Evolutionary conservation across 441 rosid species (phyloP).

Genomic region (Erodium trifolium): DNA sequence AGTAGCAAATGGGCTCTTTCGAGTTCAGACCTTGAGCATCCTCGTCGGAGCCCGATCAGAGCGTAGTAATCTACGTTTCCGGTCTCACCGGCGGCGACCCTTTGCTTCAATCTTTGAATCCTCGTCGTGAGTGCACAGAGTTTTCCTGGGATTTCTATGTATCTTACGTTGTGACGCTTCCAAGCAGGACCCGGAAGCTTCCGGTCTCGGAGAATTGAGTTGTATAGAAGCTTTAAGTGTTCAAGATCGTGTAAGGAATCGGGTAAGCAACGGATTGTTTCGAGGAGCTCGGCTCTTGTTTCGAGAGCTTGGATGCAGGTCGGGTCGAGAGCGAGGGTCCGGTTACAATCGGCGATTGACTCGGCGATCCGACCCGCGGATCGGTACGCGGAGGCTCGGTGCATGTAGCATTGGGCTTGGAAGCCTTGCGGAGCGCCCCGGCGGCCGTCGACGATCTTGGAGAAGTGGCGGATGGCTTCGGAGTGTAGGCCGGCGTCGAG

Average conservation of each 20-base stretch:
- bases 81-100: slow-evolving; percentile 64
- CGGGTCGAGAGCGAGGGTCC: slow-evolving; percentile 65
- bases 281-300: slow-evolving; percentile 69
- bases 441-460: slow-evolving; percentile 74
- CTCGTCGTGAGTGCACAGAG: slow-evolving; percentile 54
- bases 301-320: slow-evolving; percentile 69
- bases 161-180: slow-evolving; percentile 64
- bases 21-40: slow-evolving; percentile 69
- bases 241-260: slow-evolving; percentile 81
- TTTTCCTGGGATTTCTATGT: slow-evolving; percentile 70
- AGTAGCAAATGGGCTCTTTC: slow-evolving; percentile 74
- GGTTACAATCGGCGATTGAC: slow-evolving; percentile 74
- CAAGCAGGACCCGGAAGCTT: slow-evolving; percentile 84
- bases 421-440: slow-evolving; percentile 78
- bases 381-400: slow-evolving; percentile 64
- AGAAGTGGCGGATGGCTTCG: slow-evolving; percentile 80
- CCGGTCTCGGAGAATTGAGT: slow-evolving; percentile 64
- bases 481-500: slow-evolving; percentile 62
- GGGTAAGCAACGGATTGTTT: slow-evolving; percentile 61
- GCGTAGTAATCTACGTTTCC: slow-evolving; percentile 71
- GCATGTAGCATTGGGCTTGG: slow-evolving; percentile 69
- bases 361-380: slow-evolving; percentile 68
- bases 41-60: slow-evolving; percentile 64
- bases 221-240: slow-evolving; percentile 68
- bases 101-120: slow-evolving; percentile 51